Evolutionary conservation across 257 asterid species (phyloP).

Genomic region (Lycium barbarum): DNA sequence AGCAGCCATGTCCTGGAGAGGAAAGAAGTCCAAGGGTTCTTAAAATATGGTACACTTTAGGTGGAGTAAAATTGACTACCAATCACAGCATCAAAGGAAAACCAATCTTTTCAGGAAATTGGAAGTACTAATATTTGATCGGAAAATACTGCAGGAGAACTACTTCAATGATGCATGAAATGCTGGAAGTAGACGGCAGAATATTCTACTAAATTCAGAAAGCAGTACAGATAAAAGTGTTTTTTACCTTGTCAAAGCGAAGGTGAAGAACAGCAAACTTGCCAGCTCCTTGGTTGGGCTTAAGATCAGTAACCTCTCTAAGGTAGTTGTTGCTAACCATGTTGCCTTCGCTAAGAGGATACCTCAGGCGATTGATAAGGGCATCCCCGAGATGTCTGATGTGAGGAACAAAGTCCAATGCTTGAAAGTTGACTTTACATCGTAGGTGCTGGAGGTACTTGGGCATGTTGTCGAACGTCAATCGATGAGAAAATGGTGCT

Average conservation of each 20-base stretch:
- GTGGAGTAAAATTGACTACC: not conserved
- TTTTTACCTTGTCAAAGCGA: slow-evolving; percentile 91
- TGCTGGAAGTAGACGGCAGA: not conserved
- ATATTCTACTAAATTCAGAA: not conserved
- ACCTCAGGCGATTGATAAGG: slow-evolving; percentile 77
- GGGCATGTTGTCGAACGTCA: slow-evolving; percentile 92
- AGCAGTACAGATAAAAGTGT: no score
- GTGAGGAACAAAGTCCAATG: slow-evolving; percentile 88
- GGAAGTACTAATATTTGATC: not conserved
- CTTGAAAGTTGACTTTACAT: slow-evolving; percentile 95
- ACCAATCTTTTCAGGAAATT: not conserved
- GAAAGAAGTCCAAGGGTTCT: not conserved
- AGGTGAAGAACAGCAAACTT: slow-evolving; percentile 92
- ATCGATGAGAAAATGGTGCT: slow-evolving; percentile 94
- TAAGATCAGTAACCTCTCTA: slow-evolving; percentile 47
- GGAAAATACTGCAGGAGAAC: not conserved
- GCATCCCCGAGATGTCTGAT: slow-evolving; percentile 86
- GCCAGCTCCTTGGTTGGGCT: slow-evolving; percentile 55
- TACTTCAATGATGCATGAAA: not conserved
- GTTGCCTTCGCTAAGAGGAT: slow-evolving; percentile 52
- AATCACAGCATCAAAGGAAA: not conserved
- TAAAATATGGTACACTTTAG: not conserved
- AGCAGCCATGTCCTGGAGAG: slow-evolving; percentile 95
- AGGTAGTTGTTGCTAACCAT: slow-evolving; percentile 52
- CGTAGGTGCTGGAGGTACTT: slow-evolving; percentile 89